Conservation (phyloP, 495 filamentous ascomycete genomes). For the Penicillium antarcticum region DNA sequence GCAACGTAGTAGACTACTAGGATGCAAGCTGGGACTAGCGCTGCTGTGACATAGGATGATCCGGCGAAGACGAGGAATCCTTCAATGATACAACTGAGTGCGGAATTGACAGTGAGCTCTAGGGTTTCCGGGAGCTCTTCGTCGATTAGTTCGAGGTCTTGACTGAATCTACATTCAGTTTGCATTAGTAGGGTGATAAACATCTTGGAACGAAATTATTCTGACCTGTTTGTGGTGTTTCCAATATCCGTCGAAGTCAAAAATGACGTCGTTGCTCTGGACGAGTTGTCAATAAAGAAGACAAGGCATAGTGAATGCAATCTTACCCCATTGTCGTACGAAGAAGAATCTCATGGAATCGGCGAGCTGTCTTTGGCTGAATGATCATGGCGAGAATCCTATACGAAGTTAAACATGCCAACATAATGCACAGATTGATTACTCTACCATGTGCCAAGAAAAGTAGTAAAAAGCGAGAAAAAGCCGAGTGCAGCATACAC, state of each 20-base stretch:
- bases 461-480: slow-evolving; percentile 12
- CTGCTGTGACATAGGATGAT: slow-evolving; percentile 16
- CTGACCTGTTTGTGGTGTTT: slow-evolving; percentile 19
- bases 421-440: neutral
- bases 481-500: slow-evolving; percentile 15
- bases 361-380: slow-evolving; percentile 14
- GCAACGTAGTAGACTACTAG: slow-evolving; percentile 19
- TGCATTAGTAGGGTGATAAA: neutral
- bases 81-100: slow-evolving; percentile 12
- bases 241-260: slow-evolving; percentile 22
- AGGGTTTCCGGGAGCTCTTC: slow-evolving; percentile 33
- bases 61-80: slow-evolving; percentile 18
- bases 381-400: slow-evolving; percentile 20
- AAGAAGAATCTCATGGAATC: slow-evolving; percentile 19
- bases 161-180: slow-evolving; percentile 13
- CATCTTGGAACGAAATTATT: neutral
- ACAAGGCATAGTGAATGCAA: neutral
- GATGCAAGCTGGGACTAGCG: slow-evolving; percentile 15
- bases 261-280: slow-evolving; percentile 20
- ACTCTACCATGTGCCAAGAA: slow-evolving; percentile 13
- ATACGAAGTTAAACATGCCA: neutral
- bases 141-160: slow-evolving; percentile 49
- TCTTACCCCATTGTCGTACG: slow-evolving; percentile 18
- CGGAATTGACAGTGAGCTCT: slow-evolving; percentile 11
- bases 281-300: neutral